Conservation (phyloP, 495 filamentous ascomycete genomes). For the Aspergillus leporis region DNA sequence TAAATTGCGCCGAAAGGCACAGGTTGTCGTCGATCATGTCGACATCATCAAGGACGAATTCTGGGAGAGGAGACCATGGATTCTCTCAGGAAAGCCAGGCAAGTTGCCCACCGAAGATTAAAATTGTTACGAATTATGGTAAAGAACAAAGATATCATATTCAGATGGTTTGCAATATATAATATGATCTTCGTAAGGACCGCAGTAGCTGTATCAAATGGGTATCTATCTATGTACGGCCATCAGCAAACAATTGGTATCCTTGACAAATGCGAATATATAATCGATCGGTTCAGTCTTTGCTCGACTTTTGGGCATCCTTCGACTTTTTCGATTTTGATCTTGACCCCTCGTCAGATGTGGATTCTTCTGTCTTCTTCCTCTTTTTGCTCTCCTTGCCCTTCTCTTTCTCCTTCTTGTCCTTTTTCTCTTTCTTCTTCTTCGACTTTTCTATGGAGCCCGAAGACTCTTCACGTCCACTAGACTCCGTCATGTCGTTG, state of each 20-base stretch:
- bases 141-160: slow-evolving; percentile 15
- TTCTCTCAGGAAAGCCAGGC: slow-evolving; percentile 73
- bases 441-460: slow-evolving; percentile 16
- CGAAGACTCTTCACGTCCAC: slow-evolving; percentile 14
- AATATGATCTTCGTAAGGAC: neutral
- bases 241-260: slow-evolving; percentile 20
- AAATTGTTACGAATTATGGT: slow-evolving; percentile 19
- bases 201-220: slow-evolving; percentile 16
- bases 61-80: slow-evolving; percentile 84
- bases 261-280: slow-evolving; percentile 8
- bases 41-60: slow-evolving; percentile 95
- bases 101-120: slow-evolving; percentile 59
- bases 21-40: slow-evolving; percentile 76
- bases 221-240: slow-evolving; percentile 39
- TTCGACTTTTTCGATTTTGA: slow-evolving; percentile 37
- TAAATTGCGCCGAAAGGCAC: slow-evolving; percentile 73
- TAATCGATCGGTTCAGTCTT: slow-evolving; percentile 7
- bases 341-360: slow-evolving; percentile 16
- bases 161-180: neutral
- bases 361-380: slow-evolving; percentile 22
- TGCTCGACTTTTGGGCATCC: slow-evolving; percentile 31
- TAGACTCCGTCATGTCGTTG: slow-evolving; percentile 21
- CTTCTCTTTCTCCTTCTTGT: slow-evolving; percentile 28
- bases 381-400: slow-evolving; percentile 21
- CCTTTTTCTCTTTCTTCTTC: slow-evolving; percentile 26